phyloP scores from a whole-genome alignment of 441 rosid genomes.

The Breynia disticha region DNA sequence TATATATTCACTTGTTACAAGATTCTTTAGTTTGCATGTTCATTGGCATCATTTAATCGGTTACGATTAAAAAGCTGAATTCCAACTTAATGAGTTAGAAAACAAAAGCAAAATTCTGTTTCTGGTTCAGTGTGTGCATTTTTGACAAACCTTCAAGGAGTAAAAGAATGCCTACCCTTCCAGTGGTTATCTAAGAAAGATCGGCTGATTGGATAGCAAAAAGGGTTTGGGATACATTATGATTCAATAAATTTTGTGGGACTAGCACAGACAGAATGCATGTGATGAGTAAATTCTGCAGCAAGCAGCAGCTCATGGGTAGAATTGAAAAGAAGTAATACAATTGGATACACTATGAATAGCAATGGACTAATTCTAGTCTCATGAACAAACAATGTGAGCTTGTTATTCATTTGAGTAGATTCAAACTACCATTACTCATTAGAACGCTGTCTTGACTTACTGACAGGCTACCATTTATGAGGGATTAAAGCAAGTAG shows the following conservation, averaged over 20 bases:
- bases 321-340: not conserved
- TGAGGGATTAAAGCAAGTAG: constrained; percentile 57
- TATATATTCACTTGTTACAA: not conserved
- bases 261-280: not conserved
- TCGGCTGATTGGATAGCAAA: not conserved
- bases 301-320: not conserved
- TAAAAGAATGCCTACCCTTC: not conserved
- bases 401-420: not conserved
- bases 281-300: not conserved
- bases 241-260: not conserved
- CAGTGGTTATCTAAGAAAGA: not conserved
- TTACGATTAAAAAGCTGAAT: too few relatives aligned
- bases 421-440: not conserved
- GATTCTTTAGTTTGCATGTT: too few relatives aligned
- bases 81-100: too few relatives aligned
- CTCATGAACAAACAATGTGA: too few relatives aligned
- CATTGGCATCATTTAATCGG: too few relatives aligned
- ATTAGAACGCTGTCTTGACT: constrained; percentile 5
- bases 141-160: too few relatives aligned
- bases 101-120: too few relatives aligned
- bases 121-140: too few relatives aligned
- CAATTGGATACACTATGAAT: too few relatives aligned
- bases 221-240: not conserved
- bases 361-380: too few relatives aligned
- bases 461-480: constrained; percentile 46